Conservation (phyloP, 2,329 filamentous ascomycete genomes). For the Alternaria incomplexa region DNA sequence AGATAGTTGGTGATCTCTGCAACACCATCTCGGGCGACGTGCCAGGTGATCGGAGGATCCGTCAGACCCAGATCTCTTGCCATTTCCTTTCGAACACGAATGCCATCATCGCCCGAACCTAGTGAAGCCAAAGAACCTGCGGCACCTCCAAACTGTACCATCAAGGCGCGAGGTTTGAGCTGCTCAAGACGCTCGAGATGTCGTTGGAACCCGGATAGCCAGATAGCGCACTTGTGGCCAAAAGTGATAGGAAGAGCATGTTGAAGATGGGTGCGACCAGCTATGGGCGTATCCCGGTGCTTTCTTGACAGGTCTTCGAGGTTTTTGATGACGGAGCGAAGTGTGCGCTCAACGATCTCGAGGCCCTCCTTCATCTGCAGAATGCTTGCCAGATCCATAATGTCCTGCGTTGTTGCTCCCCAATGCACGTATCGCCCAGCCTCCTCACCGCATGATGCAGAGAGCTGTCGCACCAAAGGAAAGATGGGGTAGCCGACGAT, state of each 20-base stretch:
- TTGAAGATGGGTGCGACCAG: conserved; percentile 64
- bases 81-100: conserved; percentile 58
- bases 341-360: conserved; percentile 54
- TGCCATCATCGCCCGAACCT: conserved; percentile 55
- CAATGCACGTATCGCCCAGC: conserved; percentile 60
- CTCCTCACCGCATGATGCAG: conserved; percentile 45
- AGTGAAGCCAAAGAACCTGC: conserved; percentile 62
- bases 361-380: conserved; percentile 61
- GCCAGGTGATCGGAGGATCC: conserved; percentile 64
- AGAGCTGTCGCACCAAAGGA: conserved; percentile 58
- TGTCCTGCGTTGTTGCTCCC: conserved; percentile 66
- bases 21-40: conserved; percentile 61
- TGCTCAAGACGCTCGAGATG: conserved; percentile 58
- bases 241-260: conserved; percentile 64
- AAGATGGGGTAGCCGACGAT: conserved; percentile 63
- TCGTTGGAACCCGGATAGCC: conserved; percentile 58
- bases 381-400: conserved; percentile 62
- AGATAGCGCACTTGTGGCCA: conserved; percentile 64
- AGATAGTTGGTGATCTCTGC: conserved; percentile 62
- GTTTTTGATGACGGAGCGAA: conserved; percentile 52
- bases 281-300: conserved; percentile 62
- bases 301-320: conserved; percentile 53
- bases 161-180: conserved; percentile 54
- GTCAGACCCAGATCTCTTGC: conserved; percentile 56
- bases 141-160: conserved; percentile 64